Evolutionary conservation across 2,329 filamentous ascomycete species (phyloP), one percentile per base, ranked within the genome.

Genomic region (Sporothrix mexicana): DNA sequence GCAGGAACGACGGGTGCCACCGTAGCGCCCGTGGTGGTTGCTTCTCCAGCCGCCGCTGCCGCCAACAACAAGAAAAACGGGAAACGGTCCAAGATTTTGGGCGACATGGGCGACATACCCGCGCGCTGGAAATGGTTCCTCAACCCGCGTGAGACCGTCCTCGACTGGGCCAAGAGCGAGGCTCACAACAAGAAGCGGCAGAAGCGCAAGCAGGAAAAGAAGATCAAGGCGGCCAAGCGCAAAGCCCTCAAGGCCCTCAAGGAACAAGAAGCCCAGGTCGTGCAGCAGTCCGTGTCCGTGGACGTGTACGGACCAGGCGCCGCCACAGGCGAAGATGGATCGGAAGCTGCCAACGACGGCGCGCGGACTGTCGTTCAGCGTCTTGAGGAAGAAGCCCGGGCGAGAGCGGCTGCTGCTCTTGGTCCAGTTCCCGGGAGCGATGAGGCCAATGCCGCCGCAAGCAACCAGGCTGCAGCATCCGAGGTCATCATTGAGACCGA

Each of bases 141-240:
- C 1, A 72, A 69, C 20, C 71, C 71, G 15, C 43, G 57, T 5
- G 64, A 69, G 41, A 69, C 64, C 8, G 30, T 72, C 25, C 36
- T 72, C 9, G 53, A 69, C 45, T 72, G 71, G 71, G 67, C 53
- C 51, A 72, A 25, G 62, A 59, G 9, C 49, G 30, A 68, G 15
- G 25, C 45, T 15, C 66, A 47, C 15, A 30, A 23, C 43, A 15
- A 53, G 25, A 41, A 68, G 64, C n/a, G 41, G 41, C n/a, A 47
- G 41, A 20, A 66, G 61, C 61, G 61, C 20, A 66, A 66, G 20
- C 64, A 20, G 8, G 47, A 25, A 3, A 51, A 68, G 41, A 36
- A 20, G 25, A 25, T 17, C 45, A 68, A 53, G n/a, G 30, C 25
- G 15, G 25, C 17, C 47, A 51, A 68, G 25, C 25, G 15, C 25